These are phyloP conservation scores for Suillus discolor DNA, from an alignment of 768 basidiomycete genomes.

Conservation along the genomic window DNA sequence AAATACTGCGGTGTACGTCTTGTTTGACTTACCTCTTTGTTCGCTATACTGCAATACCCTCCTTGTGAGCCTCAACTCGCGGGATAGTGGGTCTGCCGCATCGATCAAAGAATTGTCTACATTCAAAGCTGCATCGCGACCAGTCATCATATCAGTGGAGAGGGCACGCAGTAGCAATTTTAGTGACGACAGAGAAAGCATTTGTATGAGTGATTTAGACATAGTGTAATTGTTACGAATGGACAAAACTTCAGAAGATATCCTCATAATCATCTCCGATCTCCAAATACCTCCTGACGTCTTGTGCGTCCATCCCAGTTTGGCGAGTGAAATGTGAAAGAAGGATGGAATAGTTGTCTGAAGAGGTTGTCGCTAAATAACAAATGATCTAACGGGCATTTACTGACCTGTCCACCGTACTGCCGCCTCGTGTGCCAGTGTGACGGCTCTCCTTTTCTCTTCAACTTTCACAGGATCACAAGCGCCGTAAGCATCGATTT, in stretches of 20 bases:
- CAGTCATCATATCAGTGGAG: neutral
- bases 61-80: constrained; percentile 34
- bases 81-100: constrained; percentile 4
- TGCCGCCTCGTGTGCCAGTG: constrained; percentile 81
- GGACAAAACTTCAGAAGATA: constrained; percentile 42
- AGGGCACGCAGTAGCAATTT: neutral
- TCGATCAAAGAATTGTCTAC: neutral
- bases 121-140: constrained; percentile 1
- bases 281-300: constrained; percentile 66
- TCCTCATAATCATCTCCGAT: constrained; percentile 80
- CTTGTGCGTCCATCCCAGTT: constrained; percentile 55
- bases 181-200: neutral
- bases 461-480: constrained; percentile 85
- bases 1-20: constrained; percentile 23
- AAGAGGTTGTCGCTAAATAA: neutral
- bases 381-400: neutral
- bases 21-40: constrained; percentile 34
- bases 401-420: constrained; percentile 86
- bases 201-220: neutral
- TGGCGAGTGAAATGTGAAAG: constrained; percentile 68
- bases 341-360: constrained; percentile 74
- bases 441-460: constrained; percentile 69
- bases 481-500: constrained; percentile 77
- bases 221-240: neutral
- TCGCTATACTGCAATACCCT: constrained; percentile 37